phyloP scores from a whole-genome alignment of 306 rosid species.

The Potentilla sterilis region DNA sequence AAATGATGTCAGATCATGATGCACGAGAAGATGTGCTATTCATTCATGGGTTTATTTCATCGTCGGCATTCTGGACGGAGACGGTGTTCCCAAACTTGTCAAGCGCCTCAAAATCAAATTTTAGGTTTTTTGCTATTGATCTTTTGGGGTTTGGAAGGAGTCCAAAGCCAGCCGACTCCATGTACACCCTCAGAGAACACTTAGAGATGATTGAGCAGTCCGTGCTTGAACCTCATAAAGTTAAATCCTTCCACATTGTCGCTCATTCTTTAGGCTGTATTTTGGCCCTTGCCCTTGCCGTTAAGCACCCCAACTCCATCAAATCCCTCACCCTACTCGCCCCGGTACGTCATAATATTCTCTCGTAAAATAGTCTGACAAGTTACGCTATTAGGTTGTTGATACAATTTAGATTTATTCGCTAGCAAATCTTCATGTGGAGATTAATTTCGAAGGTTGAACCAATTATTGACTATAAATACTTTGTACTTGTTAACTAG shows the following conservation, averaged over 20 bases:
- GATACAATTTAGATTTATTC: too few relatives aligned
- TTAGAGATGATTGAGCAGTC: conserved; percentile 79
- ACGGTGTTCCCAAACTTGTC: conserved; percentile 86
- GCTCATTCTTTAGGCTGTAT: conserved; percentile 96
- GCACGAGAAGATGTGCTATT: conserved; percentile 67
- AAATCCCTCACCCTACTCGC: conserved; percentile 90
- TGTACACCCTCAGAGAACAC: conserved; percentile 83
- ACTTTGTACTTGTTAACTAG: conserved; percentile 25
- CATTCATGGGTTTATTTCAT: conserved; percentile 93
- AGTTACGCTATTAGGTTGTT: neutral
- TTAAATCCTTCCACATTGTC: conserved; percentile 82
- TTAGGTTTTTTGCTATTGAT: conserved; percentile 80
- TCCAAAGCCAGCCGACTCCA: conserved; percentile 79
- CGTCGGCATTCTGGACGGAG: conserved; percentile 89
- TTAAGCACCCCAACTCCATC: conserved; percentile 63
- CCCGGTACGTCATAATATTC: conserved; percentile 46
- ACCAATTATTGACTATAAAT: neutral
- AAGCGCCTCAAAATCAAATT: conserved; percentile 36
- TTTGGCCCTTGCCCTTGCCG: conserved; percentile 81
- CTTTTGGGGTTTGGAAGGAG: conserved; percentile 91
- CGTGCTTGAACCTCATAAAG: conserved; percentile 63
- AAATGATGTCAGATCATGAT: conserved; percentile 32
- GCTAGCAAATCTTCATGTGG: neutral
- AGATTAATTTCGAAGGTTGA: neutral
- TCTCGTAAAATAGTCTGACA: neutral